phyloP scores from a whole-genome alignment of 306 rosid species.

The Prunus fruticosa region DNA sequence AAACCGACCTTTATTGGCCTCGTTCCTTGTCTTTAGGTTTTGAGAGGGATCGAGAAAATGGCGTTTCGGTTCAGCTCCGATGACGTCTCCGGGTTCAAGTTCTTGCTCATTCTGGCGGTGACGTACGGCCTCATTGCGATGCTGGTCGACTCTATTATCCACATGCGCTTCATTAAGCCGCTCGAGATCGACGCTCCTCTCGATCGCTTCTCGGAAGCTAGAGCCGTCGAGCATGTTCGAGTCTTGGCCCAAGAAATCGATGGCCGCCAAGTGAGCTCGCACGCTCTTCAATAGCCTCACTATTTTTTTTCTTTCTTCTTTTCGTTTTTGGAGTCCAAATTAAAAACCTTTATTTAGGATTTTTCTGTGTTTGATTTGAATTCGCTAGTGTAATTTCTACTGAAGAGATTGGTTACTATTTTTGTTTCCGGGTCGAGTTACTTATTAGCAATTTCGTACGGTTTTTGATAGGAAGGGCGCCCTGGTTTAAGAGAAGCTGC shows the following conservation, averaged over 20 bases:
- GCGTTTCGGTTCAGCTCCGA: conserved; percentile 47
- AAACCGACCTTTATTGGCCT: too few relatives aligned
- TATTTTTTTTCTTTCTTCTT: not conserved
- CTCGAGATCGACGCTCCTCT: conserved; percentile 71
- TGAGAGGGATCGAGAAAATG: conserved; percentile 32
- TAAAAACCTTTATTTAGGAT: not conserved
- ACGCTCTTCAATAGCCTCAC: not conserved
- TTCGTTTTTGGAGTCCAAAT: not conserved
- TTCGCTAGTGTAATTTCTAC: not conserved
- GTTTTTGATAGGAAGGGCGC: conserved; percentile 75
- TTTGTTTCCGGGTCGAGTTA: conserved; percentile 25
- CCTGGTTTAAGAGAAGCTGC: conserved; percentile 89
- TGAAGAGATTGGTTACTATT: not conserved
- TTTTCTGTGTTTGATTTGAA: conserved; percentile 4
- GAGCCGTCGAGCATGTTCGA: conserved; percentile 77
- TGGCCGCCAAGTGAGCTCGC: conserved; percentile 78
- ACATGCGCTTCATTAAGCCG: conserved; percentile 80
- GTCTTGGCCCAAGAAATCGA: conserved; percentile 74
- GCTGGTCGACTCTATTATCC: conserved; percentile 51
- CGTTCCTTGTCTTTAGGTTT: not conserved
- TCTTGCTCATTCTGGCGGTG: conserved; percentile 45
- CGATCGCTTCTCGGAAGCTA: conserved; percentile 80
- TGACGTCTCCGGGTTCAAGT: conserved; percentile 65
- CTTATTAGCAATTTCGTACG: conserved; percentile 17
- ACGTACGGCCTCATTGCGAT: conserved; percentile 64